Base-by-base conservation (phyloP, 139 green algal genomes). In the Chlorella sp. region DNA sequence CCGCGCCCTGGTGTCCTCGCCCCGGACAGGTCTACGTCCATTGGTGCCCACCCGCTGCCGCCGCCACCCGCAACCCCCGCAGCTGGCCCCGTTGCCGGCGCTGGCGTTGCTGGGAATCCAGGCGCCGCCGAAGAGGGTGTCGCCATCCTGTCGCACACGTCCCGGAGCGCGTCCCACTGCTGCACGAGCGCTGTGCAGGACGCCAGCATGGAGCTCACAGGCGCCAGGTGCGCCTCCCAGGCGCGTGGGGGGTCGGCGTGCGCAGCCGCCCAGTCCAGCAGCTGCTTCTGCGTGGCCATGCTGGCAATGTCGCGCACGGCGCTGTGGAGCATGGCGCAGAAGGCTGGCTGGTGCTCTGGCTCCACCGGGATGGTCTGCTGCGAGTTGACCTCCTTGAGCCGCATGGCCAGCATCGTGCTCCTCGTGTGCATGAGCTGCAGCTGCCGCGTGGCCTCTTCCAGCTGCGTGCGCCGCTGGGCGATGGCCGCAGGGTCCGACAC, bases 361-460 rank as follows among this genome's bases (percentile, higher is more conserved):
- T 81, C 76, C 26, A 81, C 55, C 10, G 76, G 76, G 10, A 81
- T 69, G 26, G 65, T 71, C 65, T 77, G 69, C 29, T 69, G 61
- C 1, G 76, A 65, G 51, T 65, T 81, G 31, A 76, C 31, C 20
- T 71, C 65, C 35, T 71, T 71, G 65, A 71, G 61, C 23, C 65
- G 65, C 2, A 71, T 34, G 27, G 65, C 65, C 35, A 71, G 35
- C 65, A 35, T 71, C 5, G 35, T n/a, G 35, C 32, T 51, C 24
- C 61, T 30, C 26, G 22, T 5, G 23, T 35, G 26, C 34, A 71
- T 20, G 10, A 34, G 14, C 24, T 24, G 34, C 34, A 71, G 65
- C 17, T 31, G 23, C 5, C 3, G 5, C 27, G 65, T 30, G 35
- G 65, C 65, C 2, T 29, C 35, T 10, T 34, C 22, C 26, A 71